These are phyloP conservation scores for Boletus barrowsii DNA, from an alignment of 768 basidiomycete genomes.

Conservation along the genomic window DNA sequence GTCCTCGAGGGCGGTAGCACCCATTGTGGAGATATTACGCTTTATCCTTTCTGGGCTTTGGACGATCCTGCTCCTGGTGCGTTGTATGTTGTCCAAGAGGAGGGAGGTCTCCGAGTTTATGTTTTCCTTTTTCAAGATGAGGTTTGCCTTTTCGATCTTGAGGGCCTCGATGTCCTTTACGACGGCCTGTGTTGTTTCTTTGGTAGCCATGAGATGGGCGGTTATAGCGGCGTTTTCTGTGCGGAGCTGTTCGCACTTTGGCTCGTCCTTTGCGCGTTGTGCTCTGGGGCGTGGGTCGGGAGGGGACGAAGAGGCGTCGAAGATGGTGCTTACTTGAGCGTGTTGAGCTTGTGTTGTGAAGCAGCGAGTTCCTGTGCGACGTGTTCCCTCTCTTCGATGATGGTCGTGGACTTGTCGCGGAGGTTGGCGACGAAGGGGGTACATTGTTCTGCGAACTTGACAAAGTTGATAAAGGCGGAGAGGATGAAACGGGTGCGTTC, in stretches of 20 bases:
- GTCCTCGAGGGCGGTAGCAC: slow-evolving; percentile 61
- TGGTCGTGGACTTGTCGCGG: slow-evolving; percentile 52
- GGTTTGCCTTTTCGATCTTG: slow-evolving; percentile 64
- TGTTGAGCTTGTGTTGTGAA: slow-evolving; percentile 48
- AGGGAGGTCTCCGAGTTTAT: slow-evolving; percentile 59
- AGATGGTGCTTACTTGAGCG: slow-evolving; percentile 48
- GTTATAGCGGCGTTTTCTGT: slow-evolving; percentile 60
- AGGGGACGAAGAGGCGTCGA: neutral
- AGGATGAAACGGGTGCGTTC: slow-evolving; percentile 73
- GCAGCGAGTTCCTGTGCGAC: slow-evolving; percentile 47
- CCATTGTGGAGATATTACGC: slow-evolving; percentile 78
- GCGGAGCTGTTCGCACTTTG: slow-evolving; percentile 57
- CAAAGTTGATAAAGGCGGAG: slow-evolving; percentile 90
- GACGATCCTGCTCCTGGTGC: slow-evolving; percentile 74
- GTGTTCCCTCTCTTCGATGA: slow-evolving; percentile 62
- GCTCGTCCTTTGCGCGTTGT: slow-evolving; percentile 66
- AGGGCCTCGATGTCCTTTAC: slow-evolving; percentile 67
- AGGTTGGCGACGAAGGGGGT: slow-evolving; percentile 59
- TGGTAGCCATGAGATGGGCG: slow-evolving; percentile 65
- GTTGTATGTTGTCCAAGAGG: slow-evolving; percentile 57
- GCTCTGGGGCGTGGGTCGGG: slow-evolving; percentile 37
- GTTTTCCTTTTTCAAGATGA: slow-evolving; percentile 68
- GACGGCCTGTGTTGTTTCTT: slow-evolving; percentile 56
- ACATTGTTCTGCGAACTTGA: slow-evolving; percentile 83
- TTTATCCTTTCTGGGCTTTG: slow-evolving; percentile 90